phyloP scores from a whole-genome alignment of 192 early-diverging fungal species.

The Spizellomyces sp. region DNA sequence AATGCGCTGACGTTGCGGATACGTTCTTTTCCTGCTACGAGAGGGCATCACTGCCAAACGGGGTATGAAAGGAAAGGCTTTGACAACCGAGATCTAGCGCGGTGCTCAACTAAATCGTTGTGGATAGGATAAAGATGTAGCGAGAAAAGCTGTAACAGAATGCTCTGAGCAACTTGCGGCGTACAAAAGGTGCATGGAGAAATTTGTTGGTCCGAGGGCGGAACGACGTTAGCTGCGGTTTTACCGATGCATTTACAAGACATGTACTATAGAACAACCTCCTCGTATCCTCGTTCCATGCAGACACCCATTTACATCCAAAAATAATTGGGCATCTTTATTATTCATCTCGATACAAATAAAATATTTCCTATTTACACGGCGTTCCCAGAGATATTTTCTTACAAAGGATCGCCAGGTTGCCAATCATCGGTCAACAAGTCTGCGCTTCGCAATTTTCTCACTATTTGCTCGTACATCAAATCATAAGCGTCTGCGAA shows the following conservation, averaged over 20 bases:
- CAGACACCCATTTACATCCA: too few species aligned
- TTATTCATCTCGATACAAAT: too few species aligned
- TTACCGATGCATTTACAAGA: too few species aligned
- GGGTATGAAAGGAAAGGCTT: slow-evolving; percentile 16
- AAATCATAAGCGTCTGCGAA: slow-evolving; percentile 45
- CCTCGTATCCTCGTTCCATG: too few species aligned
- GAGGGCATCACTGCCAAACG: slow-evolving; percentile 44
- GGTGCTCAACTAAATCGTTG: neutral
- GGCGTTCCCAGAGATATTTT: too few species aligned
- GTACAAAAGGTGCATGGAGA: slow-evolving; percentile 58
- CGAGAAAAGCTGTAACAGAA: slow-evolving; percentile 37
- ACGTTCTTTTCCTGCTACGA: slow-evolving; percentile 58
- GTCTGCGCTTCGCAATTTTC: slow-evolving; percentile 41
- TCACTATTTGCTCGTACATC: slow-evolving; percentile 51
- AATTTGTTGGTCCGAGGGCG: slow-evolving; percentile 37
- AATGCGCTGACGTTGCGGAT: slow-evolving; percentile 46
- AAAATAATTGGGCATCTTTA: too few species aligned
- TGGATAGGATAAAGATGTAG: slow-evolving; percentile 43
- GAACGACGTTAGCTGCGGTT: slow-evolving; percentile 5
- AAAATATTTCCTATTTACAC: too few species aligned
- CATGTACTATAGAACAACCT: too few species aligned
- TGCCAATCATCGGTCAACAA: slow-evolving; percentile 41
- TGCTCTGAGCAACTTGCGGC: slow-evolving; percentile 40
- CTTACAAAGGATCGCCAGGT: neutral
- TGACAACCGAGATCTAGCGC: neutral